A percentile compares a stretch with the other conserved stretches of the same genome.
Evolutionary conservation across 2,329 filamentous ascomycete genomes (phyloP).

Genomic region (Aspergillus novofumigatus): DNA sequence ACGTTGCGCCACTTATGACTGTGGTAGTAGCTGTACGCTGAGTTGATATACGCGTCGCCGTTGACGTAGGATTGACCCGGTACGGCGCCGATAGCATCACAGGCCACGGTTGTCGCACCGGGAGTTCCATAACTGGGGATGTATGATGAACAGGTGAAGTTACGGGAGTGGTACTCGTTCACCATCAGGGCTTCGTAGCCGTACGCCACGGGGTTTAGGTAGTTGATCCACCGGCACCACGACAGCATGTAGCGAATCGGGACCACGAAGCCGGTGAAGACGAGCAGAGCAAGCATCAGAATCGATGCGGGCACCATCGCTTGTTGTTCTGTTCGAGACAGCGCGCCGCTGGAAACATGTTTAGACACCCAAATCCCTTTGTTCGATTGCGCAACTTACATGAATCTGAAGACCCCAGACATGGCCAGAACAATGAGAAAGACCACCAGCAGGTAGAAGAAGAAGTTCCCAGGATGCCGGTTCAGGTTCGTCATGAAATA

Average conservation of each 20-base stretch:
- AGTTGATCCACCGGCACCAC: conserved; percentile 82
- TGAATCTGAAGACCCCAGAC: conserved; percentile 81
- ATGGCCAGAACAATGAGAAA: conserved; percentile 71
- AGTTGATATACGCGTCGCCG: conserved; percentile 56
- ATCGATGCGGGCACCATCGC: conserved; percentile 54
- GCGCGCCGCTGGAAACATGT: conserved; percentile 58
- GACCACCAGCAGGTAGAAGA: conserved; percentile 76
- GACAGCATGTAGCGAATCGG: conserved; percentile 60
- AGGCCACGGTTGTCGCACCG: conserved; percentile 45
- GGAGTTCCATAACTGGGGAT: conserved; percentile 30
- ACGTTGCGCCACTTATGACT: conserved; percentile 66
- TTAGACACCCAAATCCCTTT: no score
- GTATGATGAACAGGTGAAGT: conserved; percentile 50
- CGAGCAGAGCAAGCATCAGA: conserved; percentile 41
- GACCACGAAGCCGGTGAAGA: conserved; percentile 50
- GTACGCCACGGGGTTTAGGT: conserved; percentile 74
- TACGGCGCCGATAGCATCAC: conserved; percentile 55
- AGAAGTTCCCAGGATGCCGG: conserved; percentile 70
- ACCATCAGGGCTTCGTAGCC: conserved; percentile 76
- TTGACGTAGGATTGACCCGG: conserved; percentile 50
- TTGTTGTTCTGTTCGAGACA: conserved; percentile 63
- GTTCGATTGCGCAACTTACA: no score
- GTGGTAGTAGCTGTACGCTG: conserved; percentile 55
- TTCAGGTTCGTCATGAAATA: conserved; percentile 87
- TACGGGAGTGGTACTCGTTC: conserved; percentile 70